Conservation (phyloP, 768 basidiomycete species). For the Mycena crocata region DNA sequence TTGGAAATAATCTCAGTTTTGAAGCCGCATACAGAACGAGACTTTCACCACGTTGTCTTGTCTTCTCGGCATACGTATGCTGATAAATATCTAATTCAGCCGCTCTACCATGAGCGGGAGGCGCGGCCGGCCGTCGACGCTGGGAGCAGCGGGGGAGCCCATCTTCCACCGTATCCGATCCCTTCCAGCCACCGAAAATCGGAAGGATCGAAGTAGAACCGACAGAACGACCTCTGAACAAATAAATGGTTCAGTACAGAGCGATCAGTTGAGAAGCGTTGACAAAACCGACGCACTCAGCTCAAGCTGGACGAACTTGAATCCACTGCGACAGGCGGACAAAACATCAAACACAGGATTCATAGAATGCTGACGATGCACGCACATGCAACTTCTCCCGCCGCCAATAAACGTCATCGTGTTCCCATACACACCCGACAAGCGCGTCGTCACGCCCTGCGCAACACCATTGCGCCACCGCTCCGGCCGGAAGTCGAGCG, state of each 20-base stretch:
- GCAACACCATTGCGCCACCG: conserved; percentile 18
- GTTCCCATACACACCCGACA: conserved; percentile 24
- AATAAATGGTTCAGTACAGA: too few species aligned
- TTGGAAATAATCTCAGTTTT: too few species aligned
- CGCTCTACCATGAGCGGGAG: conserved; percentile 19
- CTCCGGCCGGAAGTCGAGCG: conserved; percentile 23
- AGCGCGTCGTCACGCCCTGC: conserved; percentile 9
- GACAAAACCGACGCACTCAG: conserved; percentile 11
- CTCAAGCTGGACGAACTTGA: conserved; percentile 25
- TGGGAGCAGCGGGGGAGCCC: conserved; percentile 18
- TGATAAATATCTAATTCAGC: too few species aligned
- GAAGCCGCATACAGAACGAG: too few species aligned
- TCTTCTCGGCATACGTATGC: too few species aligned
- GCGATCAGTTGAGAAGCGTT: neutral
- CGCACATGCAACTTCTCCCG: conserved; percentile 25
- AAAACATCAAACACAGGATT: neutral
- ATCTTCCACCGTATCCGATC: conserved; percentile 18
- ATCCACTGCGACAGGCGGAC: conserved; percentile 13
- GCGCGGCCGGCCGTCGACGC: conserved; percentile 6
- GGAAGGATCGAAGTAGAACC: conserved; percentile 16
- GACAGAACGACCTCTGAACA: conserved; percentile 25
- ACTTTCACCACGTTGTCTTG: too few species aligned
- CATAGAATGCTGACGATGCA: neutral
- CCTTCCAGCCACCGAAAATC: conserved; percentile 7
- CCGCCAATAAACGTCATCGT: conserved; percentile 26